Conservation (phyloP, 129 eudicot genomes). For the sunflower (Helianthus annuus) region DNA sequence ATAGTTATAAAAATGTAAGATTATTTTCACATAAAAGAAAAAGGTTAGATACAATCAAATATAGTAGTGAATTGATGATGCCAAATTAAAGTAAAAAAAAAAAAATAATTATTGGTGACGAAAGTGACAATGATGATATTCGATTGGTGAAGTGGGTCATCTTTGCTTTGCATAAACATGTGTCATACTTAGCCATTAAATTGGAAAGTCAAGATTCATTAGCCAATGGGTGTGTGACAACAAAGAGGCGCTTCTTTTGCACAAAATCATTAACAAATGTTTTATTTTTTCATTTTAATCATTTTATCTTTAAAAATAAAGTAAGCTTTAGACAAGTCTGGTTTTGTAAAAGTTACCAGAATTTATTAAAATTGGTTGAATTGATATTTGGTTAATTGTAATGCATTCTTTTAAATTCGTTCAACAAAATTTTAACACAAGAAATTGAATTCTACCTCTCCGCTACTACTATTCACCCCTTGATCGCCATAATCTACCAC, state of each 20-base stretch:
- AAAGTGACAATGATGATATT: slow-evolving; percentile 35
- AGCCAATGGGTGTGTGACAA: slow-evolving; percentile 24
- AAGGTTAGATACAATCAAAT: slow-evolving; percentile 3
- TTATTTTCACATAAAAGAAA: slow-evolving; percentile 4
- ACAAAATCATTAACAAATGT: slow-evolving; percentile 17
- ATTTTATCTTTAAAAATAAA: not conserved
- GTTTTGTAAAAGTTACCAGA: too few relatives aligned
- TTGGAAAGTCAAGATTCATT: slow-evolving; percentile 22
- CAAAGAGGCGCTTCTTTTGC: slow-evolving; percentile 19
- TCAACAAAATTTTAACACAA: too few relatives aligned
- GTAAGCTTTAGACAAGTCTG: not conserved
- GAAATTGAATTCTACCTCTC: too few relatives aligned
- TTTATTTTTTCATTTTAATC: not conserved
- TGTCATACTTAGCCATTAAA: slow-evolving; percentile 31
- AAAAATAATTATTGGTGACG: slow-evolving; percentile 19
- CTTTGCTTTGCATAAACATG: slow-evolving; percentile 33
- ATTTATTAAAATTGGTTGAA: too few relatives aligned
- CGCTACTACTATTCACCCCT: too few relatives aligned
- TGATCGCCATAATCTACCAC: too few relatives aligned
- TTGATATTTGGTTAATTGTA: too few relatives aligned
- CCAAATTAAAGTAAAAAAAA: slow-evolving; percentile 21
- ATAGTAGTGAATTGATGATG: slow-evolving; percentile 31
- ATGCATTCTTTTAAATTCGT: too few relatives aligned
- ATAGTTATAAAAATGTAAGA: too few relatives aligned
- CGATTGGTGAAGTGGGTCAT: slow-evolving; percentile 38